Conservation (phyloP, 176 grass and related monocot species). For the Oryza punctata region DNA sequence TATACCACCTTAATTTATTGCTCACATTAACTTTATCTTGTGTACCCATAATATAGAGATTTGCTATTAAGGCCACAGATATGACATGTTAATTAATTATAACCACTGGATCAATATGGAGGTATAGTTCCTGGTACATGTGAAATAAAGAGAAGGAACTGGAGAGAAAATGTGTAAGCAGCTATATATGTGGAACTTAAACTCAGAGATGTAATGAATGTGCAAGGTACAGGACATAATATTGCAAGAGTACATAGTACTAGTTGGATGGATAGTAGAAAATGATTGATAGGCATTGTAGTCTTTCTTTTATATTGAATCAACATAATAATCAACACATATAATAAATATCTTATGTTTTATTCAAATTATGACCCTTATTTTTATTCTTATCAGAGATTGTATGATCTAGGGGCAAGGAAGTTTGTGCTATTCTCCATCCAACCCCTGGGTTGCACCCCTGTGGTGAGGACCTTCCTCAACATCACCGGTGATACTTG, state of each 20-base stretch:
- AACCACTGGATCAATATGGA: background rate
- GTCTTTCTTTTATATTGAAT: no score
- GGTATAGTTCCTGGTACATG: constrained; percentile 1
- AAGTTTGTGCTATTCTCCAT: constrained; percentile 73
- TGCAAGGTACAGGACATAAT: no score
- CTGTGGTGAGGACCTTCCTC: constrained; percentile 43
- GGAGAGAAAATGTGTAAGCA: background rate
- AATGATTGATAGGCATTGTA: no score
- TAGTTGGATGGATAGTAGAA: no score
- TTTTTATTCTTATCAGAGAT: constrained; percentile 31
- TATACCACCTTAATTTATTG: background rate
- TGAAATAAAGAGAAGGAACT: background rate
- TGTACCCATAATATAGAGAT: background rate
- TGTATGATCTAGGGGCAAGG: constrained; percentile 55
- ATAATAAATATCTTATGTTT: no score
- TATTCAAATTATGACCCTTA: background rate
- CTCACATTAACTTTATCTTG: background rate
- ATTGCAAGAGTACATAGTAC: no score
- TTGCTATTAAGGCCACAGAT: background rate
- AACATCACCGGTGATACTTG: constrained; percentile 32
- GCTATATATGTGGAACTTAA: background rate
- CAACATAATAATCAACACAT: no score
- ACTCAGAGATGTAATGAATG: no score
- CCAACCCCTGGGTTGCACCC: constrained; percentile 63
- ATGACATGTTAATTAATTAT: background rate